Conservation (phyloP, 768 basidiomycete species). For the Leccinum longicurvipes region DNA sequence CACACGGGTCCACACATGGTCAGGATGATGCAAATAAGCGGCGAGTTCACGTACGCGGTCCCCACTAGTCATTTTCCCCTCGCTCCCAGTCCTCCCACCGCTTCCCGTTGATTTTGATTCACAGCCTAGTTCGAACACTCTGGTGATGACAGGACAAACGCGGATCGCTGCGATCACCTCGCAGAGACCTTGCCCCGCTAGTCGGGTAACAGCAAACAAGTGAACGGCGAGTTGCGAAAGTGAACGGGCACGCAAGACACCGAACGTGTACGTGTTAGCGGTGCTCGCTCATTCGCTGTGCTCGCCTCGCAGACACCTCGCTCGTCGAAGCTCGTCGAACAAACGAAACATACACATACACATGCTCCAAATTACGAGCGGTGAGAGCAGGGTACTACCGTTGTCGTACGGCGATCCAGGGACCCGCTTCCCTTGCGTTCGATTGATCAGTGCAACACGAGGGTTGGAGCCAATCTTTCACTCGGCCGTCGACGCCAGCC, state of each 20-base stretch:
- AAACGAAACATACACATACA: not conserved
- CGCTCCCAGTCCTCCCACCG: not conserved
- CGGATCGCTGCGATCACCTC: conserved; percentile 16
- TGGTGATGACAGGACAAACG: not conserved
- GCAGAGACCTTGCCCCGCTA: conserved; percentile 13
- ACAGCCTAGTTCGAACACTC: not conserved
- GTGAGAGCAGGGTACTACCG: conserved; percentile 4
- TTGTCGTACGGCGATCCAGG: not conserved
- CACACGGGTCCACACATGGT: too few relatives aligned
- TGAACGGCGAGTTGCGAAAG: conserved; percentile 5
- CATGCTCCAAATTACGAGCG: conserved; percentile 8
- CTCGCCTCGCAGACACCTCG: conserved; percentile 20
- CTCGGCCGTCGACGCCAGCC: not conserved
- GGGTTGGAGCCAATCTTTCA: not conserved
- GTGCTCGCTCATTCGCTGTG: conserved; percentile 2
- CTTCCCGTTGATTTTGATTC: conserved; percentile 6
- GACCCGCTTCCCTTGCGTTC: conserved; percentile 11
- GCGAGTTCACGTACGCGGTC: conserved; percentile 9
- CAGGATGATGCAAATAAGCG: conserved; percentile 3
- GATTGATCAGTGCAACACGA: conserved; percentile 12
- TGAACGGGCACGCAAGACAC: conserved; percentile 9
- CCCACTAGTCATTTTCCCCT: not conserved
- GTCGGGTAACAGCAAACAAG: not conserved
- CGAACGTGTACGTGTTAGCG: conserved; percentile 5
- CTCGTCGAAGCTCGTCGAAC: conserved; percentile 11